Base-by-base conservation (phyloP, 441 rosid genomes). In the Gossypium davidsonii region DNA sequence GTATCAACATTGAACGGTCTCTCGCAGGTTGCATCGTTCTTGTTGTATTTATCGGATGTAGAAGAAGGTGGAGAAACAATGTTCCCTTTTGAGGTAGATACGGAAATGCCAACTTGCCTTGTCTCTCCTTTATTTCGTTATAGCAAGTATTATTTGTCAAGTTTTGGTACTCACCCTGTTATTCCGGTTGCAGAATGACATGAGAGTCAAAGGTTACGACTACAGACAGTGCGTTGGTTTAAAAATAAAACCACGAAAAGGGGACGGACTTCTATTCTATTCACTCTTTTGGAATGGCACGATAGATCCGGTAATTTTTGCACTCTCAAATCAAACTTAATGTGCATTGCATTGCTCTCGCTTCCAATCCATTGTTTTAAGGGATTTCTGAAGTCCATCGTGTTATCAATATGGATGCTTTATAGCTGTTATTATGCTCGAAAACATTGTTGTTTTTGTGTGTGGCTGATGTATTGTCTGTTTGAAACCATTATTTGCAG, bases 31-130 rank as follows among this genome's bases (percentile, higher is more conserved):
- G 97, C 95, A 69, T 91, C 97, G 25, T 93, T 93, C 86, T 81
- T 93, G 78, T 69, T 93, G 77, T 93, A 91, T 82, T 83, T 93
- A 78, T 86, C 97, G 25, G 89, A 87, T 66, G 95, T 91, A 69
- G 95, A 93, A 83, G 90, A 88, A 81, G 98, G 97, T 6, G 95
- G 97, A 67, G 98, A 92, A 85, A 92, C 96, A 34, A 84, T 90
- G 92, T 91, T 91, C 73, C 96, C 98, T 52, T 87, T 83, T 59
- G 97, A 91, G 93, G 97, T 91, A 81, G 69, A 79, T 56, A 66
- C 26, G 46, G 34, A 61, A 53, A 70, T 58, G 49, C 39, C 25
- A 25, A 48, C 26, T 0, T 31, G 23, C 25, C 65, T 75, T 15
- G 28, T 70, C 31, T 62, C 10, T 61, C 68, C 14, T 0, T 76